Evolutionary conservation across 2,329 filamentous ascomycete genomes (phyloP).

Genomic region (Ophiostoma sp.): DNA sequence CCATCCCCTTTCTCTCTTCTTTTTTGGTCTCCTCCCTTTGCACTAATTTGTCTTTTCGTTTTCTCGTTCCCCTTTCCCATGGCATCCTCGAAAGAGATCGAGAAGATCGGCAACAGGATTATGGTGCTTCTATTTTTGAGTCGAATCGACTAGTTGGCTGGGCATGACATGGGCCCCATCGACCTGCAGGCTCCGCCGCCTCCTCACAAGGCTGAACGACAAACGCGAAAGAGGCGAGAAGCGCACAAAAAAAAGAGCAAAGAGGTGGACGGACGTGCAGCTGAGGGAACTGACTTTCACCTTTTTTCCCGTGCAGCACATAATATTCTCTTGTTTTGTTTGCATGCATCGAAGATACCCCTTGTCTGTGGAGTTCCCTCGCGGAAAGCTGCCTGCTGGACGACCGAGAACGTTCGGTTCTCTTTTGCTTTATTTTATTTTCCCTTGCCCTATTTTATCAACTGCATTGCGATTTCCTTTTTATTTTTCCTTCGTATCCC

Average conservation of each 20-base stretch:
- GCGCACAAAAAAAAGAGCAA: not conserved
- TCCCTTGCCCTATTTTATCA: not conserved
- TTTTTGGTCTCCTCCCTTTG: not conserved
- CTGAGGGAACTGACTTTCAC: not conserved
- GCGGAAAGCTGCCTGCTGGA: not conserved
- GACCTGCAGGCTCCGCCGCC: constrained; percentile 5
- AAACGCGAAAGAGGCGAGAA: not conserved
- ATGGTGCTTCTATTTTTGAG: not conserved
- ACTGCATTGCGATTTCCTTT: not conserved
- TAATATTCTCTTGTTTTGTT: not conserved
- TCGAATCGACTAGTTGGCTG: not conserved
- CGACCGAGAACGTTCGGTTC: not conserved
- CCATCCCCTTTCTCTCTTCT: not conserved
- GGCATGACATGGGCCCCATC: not conserved
- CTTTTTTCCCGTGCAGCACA: not conserved
- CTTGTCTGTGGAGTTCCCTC: not conserved
- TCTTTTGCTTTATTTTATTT: not conserved
- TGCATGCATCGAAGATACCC: constrained; percentile 13
- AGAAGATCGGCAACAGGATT: not conserved
- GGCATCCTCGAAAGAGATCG: not conserved
- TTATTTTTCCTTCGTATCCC: not conserved
- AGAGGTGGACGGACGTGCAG: not conserved
- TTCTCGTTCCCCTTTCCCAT: not conserved
- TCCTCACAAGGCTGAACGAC: not conserved
- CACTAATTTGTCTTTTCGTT: not conserved